These are phyloP conservation scores for Hypoxylon sp. DNA, from an alignment of 2,329 filamentous ascomycete genomes.

Conservation along the genomic window DNA sequence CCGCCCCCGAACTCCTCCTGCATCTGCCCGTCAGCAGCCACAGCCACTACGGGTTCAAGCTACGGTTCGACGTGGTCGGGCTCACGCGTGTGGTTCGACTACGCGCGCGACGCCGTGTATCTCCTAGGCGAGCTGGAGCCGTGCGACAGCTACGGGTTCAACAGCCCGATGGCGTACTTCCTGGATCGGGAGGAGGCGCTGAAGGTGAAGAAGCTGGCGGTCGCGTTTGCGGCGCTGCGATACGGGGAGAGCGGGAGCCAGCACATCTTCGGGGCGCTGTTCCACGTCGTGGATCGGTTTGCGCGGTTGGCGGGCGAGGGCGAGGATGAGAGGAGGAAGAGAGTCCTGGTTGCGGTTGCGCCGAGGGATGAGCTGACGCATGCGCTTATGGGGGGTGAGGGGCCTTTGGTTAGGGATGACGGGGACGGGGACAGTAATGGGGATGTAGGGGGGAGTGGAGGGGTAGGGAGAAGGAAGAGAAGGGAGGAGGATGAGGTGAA, in stretches of 20 bases:
- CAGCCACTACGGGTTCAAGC: too few species aligned
- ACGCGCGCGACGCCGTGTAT: conserved; percentile 62
- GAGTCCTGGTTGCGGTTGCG: conserved; percentile 60
- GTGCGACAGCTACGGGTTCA: conserved; percentile 63
- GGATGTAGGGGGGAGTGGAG: neutral
- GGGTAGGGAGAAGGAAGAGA: neutral
- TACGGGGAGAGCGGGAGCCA: conserved; percentile 61
- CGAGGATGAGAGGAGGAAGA: conserved; percentile 33
- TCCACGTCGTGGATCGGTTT: conserved; percentile 65
- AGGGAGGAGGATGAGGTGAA: conserved; percentile 50
- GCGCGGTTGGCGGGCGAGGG: conserved; percentile 31
- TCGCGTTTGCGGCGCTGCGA: conserved; percentile 61
- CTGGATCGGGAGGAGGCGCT: conserved; percentile 59
- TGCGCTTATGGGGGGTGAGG: conserved; percentile 49
- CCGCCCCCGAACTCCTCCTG: neutral
- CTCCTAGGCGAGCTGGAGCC: conserved; percentile 65
- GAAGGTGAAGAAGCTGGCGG: conserved; percentile 62
- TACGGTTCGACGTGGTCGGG: conserved; percentile 52
- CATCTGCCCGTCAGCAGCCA: conserved; percentile 30
- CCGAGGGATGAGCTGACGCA: conserved; percentile 56
- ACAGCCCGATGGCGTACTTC: conserved; percentile 65
- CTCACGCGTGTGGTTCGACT: conserved; percentile 65
- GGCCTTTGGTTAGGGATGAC: conserved; percentile 41
- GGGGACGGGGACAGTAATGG: conserved; percentile 3
- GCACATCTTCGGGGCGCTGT: conserved; percentile 64